These are phyloP conservation scores for Exophiala alcalophila DNA, from an alignment of 2,329 filamentous ascomycete genomes.

Conservation along the genomic window DNA sequence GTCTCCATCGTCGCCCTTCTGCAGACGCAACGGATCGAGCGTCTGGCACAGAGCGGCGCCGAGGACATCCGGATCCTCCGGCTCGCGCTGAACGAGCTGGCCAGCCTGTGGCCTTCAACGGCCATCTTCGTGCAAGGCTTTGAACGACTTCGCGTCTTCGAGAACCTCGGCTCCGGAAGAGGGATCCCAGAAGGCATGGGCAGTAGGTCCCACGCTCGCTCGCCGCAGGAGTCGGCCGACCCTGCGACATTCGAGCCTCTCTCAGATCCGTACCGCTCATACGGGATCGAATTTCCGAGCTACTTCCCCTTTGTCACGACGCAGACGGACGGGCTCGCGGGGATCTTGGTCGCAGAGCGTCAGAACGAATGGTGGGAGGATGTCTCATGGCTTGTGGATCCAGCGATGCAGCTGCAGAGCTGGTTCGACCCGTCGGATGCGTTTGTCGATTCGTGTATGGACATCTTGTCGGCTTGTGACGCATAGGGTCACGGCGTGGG, in stretches of 20 bases:
- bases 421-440: constrained; percentile 6
- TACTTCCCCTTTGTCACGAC: constrained; percentile 8
- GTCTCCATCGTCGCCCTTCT: constrained; percentile 44
- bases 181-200: no score
- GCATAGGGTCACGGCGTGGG: no score
- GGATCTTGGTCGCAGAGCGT: constrained; percentile 5
- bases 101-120: constrained; percentile 39
- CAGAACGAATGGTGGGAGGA: constrained; percentile 1
- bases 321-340: constrained; percentile 3
- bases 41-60: constrained; percentile 35
- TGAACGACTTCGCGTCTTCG: constrained; percentile 30
- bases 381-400: constrained; percentile 2
- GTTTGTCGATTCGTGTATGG: constrained; percentile 3
- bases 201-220: no score
- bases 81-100: constrained; percentile 36
- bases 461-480: constrained; percentile 3
- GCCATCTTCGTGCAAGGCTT: constrained; percentile 37
- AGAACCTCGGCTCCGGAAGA: not conserved
- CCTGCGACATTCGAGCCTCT: no score
- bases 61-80: constrained; percentile 37
- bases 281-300: constrained; percentile 9
- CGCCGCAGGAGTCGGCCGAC: no score
- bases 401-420: constrained; percentile 3
- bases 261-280: no score
- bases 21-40: constrained; percentile 38